phyloP scores from a whole-genome alignment of 768 basidiomycete species.

The Trametes maxima region DNA sequence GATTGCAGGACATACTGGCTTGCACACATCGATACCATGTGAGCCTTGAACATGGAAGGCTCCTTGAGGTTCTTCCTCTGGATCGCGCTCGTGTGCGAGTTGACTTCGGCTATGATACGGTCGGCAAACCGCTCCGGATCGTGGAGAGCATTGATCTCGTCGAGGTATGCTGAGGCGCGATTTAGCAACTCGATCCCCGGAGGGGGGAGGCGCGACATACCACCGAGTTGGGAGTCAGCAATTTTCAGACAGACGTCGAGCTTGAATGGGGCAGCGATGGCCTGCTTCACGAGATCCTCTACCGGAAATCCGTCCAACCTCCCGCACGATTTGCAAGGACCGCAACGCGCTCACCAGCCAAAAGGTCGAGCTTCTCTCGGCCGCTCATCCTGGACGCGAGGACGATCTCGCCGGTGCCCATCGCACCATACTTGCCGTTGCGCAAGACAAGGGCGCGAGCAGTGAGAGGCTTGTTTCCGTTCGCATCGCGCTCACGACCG shows the following conservation, averaged over 20 bases:
- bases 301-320: background rate
- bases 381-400: conserved; percentile 64
- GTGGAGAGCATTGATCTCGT: conserved; percentile 67
- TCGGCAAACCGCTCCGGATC: conserved; percentile 65
- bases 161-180: conserved; percentile 54
- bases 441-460: conserved; percentile 73
- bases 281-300: conserved; percentile 72
- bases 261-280: conserved; percentile 65
- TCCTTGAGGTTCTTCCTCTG: conserved; percentile 5
- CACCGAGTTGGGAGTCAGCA: conserved; percentile 71
- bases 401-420: conserved; percentile 69
- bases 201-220: conserved; percentile 39
- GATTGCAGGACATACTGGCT: conserved; percentile 21
- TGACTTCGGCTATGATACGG: conserved; percentile 58
- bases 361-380: conserved; percentile 77
- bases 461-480: conserved; percentile 62
- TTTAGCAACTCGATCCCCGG: background rate
- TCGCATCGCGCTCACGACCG: conserved; percentile 46
- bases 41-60: conserved; percentile 8
- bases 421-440: conserved; percentile 73
- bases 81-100: conserved; percentile 46
- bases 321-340: background rate
- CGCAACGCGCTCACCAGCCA: conserved; percentile 57
- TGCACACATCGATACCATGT: conserved; percentile 22
- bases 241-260: conserved; percentile 65